Percentiles rank a stretch among this genome's conserved stretches.
phyloP scores from a whole-genome alignment of 2,329 filamentous ascomycete genomes.

The Fusarium algeriense region DNA sequence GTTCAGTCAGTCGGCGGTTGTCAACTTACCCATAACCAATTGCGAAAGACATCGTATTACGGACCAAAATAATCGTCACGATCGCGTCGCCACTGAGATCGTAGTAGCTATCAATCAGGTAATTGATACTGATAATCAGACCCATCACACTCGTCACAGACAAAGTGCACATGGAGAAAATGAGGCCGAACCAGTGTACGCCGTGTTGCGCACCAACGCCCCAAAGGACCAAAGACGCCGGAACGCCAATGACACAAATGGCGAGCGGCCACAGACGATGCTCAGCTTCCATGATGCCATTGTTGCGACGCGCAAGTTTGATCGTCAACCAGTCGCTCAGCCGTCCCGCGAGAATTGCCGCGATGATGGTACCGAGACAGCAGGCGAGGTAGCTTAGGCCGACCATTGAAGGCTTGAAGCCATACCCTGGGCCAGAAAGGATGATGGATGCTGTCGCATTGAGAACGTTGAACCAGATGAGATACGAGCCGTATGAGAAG shows the following conservation, averaged over 20 bases:
- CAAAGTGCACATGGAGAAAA: conserved; percentile 56
- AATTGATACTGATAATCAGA: conserved; percentile 54
- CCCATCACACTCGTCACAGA: conserved; percentile 53
- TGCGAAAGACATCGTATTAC: conserved; percentile 55
- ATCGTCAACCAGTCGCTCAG: conserved; percentile 56
- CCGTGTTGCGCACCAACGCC: conserved; percentile 53
- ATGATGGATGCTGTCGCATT: conserved; percentile 59
- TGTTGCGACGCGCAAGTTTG: conserved; percentile 55
- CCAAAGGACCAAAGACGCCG: conserved; percentile 50
- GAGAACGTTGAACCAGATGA: conserved; percentile 59
- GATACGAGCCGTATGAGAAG: conserved; percentile 58
- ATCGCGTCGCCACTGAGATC: conserved; percentile 56
- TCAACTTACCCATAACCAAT: conserved; percentile 48
- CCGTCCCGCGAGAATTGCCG: conserved; percentile 49
- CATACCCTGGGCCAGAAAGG: conserved; percentile 53
- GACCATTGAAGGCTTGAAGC: conserved; percentile 55
- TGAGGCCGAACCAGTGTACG: conserved; percentile 58
- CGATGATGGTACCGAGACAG: conserved; percentile 51
- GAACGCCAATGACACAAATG: conserved; percentile 48
- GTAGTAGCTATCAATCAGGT: conserved; percentile 57
- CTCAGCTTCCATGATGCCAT: conserved; percentile 57
- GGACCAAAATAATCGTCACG: conserved; percentile 55
- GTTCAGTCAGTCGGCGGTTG: fast-evolving
- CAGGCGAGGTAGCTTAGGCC: conserved; percentile 56
- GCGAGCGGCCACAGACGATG: conserved; percentile 57